These are phyloP conservation scores for Mortierella alpina DNA, from an alignment of 192 early-diverging fungal species.

Conservation along the genomic window DNA sequence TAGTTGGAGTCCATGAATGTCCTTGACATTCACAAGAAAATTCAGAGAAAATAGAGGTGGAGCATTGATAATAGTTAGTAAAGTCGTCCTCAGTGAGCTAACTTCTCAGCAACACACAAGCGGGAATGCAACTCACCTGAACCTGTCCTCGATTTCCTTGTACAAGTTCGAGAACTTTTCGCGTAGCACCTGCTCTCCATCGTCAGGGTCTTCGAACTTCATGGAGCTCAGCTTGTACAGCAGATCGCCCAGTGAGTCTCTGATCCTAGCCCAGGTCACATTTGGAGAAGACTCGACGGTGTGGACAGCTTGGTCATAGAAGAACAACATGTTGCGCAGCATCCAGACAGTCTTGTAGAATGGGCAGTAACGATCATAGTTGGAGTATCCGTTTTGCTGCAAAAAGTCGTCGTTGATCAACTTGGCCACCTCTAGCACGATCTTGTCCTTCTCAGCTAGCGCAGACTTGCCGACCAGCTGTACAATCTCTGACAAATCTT, in stretches of 20 bases:
- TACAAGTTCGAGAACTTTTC: slow-evolving; percentile 91
- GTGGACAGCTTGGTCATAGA: slow-evolving; percentile 94
- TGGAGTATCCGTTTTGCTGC: slow-evolving; percentile 99
- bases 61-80: neutral
- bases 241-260: slow-evolving; percentile 91
- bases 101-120: neutral
- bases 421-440: slow-evolving; percentile 96
- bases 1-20: slow-evolving; percentile 54
- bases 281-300: slow-evolving; percentile 92
- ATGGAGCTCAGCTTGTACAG: slow-evolving; percentile 98
- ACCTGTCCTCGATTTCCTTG: slow-evolving; percentile 97
- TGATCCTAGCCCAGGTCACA: slow-evolving; percentile 96
- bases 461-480: slow-evolving; percentile 97
- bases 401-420: slow-evolving; percentile 99
- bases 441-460: slow-evolving; percentile 95
- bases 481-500: slow-evolving; percentile 99
- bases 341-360: slow-evolving; percentile 99
- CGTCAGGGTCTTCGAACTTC: slow-evolving; percentile 99
- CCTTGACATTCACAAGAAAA: slow-evolving; percentile 2
- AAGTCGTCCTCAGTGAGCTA: neutral
- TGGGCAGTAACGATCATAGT: slow-evolving; percentile 98
- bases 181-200: slow-evolving; percentile 89
- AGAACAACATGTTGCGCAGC: slow-evolving; percentile 97
- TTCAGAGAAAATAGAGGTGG: neutral
- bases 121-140: slow-evolving; percentile 56